A percentile compares a stretch with the other conserved stretches of the same genome.
phyloP scores from a whole-genome alignment of 768 basidiomycete species.

The Kwoniella sp. region DNA sequence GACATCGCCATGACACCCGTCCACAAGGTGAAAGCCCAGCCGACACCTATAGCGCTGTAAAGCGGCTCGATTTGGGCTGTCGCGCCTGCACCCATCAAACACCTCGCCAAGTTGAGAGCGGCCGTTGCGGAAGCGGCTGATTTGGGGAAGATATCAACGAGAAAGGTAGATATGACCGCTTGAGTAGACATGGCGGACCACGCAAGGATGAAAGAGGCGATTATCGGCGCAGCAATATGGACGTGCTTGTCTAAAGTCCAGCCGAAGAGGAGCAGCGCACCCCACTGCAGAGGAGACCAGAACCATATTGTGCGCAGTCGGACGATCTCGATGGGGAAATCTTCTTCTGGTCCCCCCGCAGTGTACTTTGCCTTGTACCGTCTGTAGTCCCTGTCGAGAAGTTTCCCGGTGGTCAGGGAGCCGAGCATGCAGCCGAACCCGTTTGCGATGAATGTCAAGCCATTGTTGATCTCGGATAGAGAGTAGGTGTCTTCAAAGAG shows the following conservation, averaged over 20 bases:
- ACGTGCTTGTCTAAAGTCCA: slow-evolving; percentile 14
- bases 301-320: slow-evolving; percentile 4
- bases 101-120: slow-evolving; percentile 12
- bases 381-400: slow-evolving; percentile 15
- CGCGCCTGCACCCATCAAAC: slow-evolving; percentile 7
- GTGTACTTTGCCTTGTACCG: neutral
- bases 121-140: slow-evolving; percentile 11
- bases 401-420: slow-evolving; percentile 11
- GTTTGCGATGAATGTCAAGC: slow-evolving; percentile 57
- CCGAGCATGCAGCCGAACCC: slow-evolving; percentile 16
- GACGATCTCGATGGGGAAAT: slow-evolving; percentile 11
- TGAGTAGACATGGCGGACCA: slow-evolving; percentile 21
- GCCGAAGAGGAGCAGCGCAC: neutral
- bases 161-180: slow-evolving; percentile 7
- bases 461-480: slow-evolving; percentile 68
- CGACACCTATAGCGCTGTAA: slow-evolving; percentile 4
- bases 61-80: slow-evolving; percentile 9
- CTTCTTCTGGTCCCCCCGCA: neutral
- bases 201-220: slow-evolving; percentile 7
- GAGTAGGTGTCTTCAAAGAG: slow-evolving; percentile 66
- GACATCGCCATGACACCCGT: neutral
- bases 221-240: slow-evolving; percentile 9
- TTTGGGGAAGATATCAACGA: slow-evolving; percentile 14
- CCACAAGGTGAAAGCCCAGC: slow-evolving; percentile 15
- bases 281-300: slow-evolving; percentile 6